A percentile compares a stretch with the other conserved stretches of the same genome.
phyloP scores from a whole-genome alignment of 2,329 filamentous ascomycete genomes.

The Blumeria hordei region DNA sequence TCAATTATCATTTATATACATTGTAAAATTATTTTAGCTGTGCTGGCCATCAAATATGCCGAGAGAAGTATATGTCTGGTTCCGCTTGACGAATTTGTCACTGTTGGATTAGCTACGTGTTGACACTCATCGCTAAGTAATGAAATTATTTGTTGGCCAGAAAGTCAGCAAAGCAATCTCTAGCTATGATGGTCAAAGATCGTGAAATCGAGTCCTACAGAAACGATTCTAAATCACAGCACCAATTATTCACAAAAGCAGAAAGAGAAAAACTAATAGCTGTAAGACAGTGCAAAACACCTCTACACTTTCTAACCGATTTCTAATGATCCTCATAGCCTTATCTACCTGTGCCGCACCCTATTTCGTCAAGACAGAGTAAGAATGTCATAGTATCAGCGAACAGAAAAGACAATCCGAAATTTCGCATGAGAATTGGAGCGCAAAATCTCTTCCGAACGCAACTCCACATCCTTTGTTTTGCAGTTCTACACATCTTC shows the following conservation, averaged over 20 bases:
- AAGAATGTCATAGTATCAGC: constrained; percentile 11
- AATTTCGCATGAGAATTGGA: constrained; percentile 20
- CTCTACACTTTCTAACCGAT: too few relatives aligned
- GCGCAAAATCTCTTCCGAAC: constrained; percentile 35
- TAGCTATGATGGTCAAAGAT: too few relatives aligned
- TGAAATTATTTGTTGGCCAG: too few relatives aligned
- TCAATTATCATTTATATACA: too few relatives aligned
- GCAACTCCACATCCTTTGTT: constrained; percentile 42
- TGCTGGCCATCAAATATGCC: too few relatives aligned
- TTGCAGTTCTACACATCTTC: constrained; percentile 47
- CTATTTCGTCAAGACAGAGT: constrained; percentile 7
- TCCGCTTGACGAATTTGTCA: too few relatives aligned
- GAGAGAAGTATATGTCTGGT: too few relatives aligned
- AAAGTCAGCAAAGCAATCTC: too few relatives aligned
- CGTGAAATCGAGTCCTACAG: constrained; percentile 20
- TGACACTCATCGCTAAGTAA: too few relatives aligned
- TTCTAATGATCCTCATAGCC: constrained; percentile 9
- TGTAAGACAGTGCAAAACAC: constrained; percentile 13
- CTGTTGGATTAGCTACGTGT: too few relatives aligned
- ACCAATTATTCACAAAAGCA: constrained; percentile 19
- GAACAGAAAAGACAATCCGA: constrained; percentile 10
- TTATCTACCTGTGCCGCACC: constrained; percentile 13
- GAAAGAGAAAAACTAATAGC: constrained; percentile 22
- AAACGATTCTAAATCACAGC: constrained; percentile 20
- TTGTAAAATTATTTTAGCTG: too few relatives aligned